Evolutionary conservation across 164 flowering plant species (phyloP), one percentile per base, ranked within the genome.

Genomic region (Kalanchoe fedtschenkoi): DNA sequence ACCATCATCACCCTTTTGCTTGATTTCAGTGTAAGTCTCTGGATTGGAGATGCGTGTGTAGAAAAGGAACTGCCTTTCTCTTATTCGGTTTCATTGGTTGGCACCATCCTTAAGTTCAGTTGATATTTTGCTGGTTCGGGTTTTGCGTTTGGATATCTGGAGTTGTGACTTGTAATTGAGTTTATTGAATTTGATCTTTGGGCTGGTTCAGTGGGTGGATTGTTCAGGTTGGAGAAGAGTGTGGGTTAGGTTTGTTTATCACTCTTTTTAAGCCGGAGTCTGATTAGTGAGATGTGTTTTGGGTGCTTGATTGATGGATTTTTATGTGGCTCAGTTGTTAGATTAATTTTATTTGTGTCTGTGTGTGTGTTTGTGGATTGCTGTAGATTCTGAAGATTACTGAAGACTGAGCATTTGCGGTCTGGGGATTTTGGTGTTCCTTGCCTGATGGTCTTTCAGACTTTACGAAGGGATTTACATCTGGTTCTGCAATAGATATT

Each of bases 1-100:
- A 21, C 29, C 1, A 24, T 47, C 29, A 3, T 47, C 24, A 29
- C 56, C 56, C 3, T 51, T 51, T 24, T 47, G 8, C 13, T 26
- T 5, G 30, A 51, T 51, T 51, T 51, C 17, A 17, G 56, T 51
- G 56, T 10, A 51, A 51, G 16, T 26, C 32, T 29, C 3, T 26
- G 56, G 24, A 10, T 51, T 51, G 15, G 28, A 51, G 54, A 47
- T 47, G 56, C 56, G 56, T 51, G 56, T 51, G 56, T 51, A 26
- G 56, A 13, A 51, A 51, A 51, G 56, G 32, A 51, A 26, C 2
- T 29, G 29, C 8, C 54, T 22, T 47, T 21, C 24, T 22, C 1
- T 22, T 28, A 1, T 22, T 47, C 24, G 6, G 56, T 51, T n/a
- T n/a, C n/a, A n/a, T n/a, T n/a, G n/a, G n/a, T n/a, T n/a, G n/a